Base-by-base conservation (phyloP, 805 yeast genomes). In the Starmerella bombi region DNA sequence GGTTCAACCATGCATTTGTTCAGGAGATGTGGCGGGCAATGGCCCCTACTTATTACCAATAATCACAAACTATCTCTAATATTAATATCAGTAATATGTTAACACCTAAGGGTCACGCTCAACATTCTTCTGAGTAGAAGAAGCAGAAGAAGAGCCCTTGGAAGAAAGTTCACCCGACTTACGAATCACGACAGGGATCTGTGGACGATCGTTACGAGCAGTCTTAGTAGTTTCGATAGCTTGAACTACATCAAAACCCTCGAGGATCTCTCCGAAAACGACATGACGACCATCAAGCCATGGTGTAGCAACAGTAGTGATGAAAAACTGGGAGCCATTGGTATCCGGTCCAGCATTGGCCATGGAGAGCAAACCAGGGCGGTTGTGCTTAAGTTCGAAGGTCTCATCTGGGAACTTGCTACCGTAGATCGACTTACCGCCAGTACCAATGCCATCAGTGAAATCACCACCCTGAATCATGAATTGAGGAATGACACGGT, bases 231-330 rank as follows among this genome's bases (percentile, higher is more conserved):
- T 60, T 64, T 85, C 94, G 56, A 91, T 75, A 61, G 72, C 69
- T 50, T 69, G 63, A 41, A 88, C 82, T 37, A 84, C 73, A 50
- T 88, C 94, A 67, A 75, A 69, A 36, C 97, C 97, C 36, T 62
- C 67, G 31, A 84, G 43, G 41, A 91, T 95, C 65, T 84, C 83
- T 50, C 98, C 98, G 56, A 91, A 91, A 32, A 91, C 98, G 58
- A 91, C 98, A 63, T 91, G 98, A 53, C 68, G 75, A 50, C 93
- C 91, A 58, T 91, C 84, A 58, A 91, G 74, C 97, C 98, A 91
- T 37, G 78, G 66, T 42, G 95, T 83, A 27, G 73, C 71, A 18
- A 80, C 94, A 21, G 96, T 86, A 56, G 94, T 85, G 65, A 91
- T 80, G 71, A 86, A 86, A 60, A 86, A 86, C 64, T 85, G 96